Percentiles rank a stretch among this genome's conserved stretches.
These are phyloP conservation scores for Cymbidium sinense DNA, from an alignment of 106 monocot species.

Conservation along the genomic window DNA sequence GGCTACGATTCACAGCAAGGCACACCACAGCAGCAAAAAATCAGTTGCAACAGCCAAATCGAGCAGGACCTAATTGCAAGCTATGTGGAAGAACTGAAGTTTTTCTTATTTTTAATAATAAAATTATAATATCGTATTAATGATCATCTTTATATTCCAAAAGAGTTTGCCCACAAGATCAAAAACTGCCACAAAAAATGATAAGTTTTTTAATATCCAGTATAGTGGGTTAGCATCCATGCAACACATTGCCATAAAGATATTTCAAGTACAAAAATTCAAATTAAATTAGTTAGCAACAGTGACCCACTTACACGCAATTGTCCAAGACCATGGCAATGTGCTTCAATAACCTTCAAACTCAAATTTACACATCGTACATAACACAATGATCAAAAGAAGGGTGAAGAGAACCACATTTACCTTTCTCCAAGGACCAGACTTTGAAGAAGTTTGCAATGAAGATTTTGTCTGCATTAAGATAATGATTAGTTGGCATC, in stretches of 20 bases:
- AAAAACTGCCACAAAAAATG: not conserved
- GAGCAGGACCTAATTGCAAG: not conserved
- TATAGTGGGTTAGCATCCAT: not conserved
- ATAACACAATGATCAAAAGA: not conserved
- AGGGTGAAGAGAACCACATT: not conserved
- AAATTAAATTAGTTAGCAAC: not conserved
- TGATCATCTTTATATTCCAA: not conserved
- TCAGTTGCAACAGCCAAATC: not conserved
- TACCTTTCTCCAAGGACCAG: conserved; percentile 33
- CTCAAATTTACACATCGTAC: not conserved
- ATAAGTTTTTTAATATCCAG: not conserved
- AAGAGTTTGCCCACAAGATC: not conserved
- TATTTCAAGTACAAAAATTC: not conserved
- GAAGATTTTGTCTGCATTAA: conserved; percentile 15
- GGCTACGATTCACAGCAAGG: not conserved
- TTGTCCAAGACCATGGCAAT: not conserved
- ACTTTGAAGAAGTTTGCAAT: conserved; percentile 25
- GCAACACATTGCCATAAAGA: not conserved
- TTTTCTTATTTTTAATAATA: not conserved
- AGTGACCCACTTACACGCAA: not conserved
- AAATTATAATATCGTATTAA: not conserved
- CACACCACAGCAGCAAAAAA: not conserved
- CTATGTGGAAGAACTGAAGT: not conserved
- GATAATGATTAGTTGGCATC: conserved; percentile 2
- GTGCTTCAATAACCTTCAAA: not conserved